These are phyloP conservation scores for Cucumis melo DNA, from an alignment of 306 rosid species.

Conservation along the genomic window DNA sequence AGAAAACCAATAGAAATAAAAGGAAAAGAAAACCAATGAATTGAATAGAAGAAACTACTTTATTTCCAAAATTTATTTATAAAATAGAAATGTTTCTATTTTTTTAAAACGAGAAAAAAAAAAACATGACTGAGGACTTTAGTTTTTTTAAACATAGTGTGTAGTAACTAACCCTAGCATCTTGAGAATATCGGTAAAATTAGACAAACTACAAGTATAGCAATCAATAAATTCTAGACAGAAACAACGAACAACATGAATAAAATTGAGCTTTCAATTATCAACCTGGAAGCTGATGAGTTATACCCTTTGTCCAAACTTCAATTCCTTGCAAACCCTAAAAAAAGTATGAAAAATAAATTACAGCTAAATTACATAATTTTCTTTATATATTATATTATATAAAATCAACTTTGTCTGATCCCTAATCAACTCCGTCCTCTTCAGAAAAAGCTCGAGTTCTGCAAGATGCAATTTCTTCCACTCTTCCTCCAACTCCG, in stretches of 20 bases:
- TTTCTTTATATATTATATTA: too few relatives aligned
- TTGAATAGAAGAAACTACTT: too few relatives aligned
- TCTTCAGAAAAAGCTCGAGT: constrained; percentile 24
- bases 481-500: constrained; percentile 41
- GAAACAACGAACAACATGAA: background rate
- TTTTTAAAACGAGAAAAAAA: too few relatives aligned
- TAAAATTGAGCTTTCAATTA: background rate
- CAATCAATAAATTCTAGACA: constrained; percentile 5
- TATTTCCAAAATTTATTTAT: too few relatives aligned
- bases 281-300: background rate
- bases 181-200: background rate
- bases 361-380: too few relatives aligned
- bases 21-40: too few relatives aligned
- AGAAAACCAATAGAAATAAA: too few relatives aligned
- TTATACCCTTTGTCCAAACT: background rate
- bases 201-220: background rate
- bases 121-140: too few relatives aligned
- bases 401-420: constrained; percentile 22
- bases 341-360: too few relatives aligned
- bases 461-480: constrained; percentile 30
- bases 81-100: too few relatives aligned
- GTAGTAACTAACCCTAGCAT: background rate
- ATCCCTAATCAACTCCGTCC: constrained; percentile 20
- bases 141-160: background rate
- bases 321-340: background rate